These are phyloP conservation scores for Cubamyces sp. DNA, from an alignment of 768 basidiomycete species.

Conservation along the genomic window DNA sequence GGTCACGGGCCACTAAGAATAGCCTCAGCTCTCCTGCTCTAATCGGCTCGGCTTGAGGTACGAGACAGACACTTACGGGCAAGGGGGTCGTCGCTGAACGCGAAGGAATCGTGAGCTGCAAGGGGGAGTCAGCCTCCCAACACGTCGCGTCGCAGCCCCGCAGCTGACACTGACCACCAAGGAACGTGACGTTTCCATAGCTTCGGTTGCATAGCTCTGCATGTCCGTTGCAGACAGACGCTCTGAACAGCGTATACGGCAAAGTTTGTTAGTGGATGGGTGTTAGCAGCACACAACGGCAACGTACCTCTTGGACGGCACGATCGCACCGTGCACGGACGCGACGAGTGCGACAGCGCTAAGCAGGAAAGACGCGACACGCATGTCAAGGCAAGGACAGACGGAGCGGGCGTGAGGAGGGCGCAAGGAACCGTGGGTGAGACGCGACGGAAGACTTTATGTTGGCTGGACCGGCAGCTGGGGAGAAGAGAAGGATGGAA, in stretches of 20 bases:
- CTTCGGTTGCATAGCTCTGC: constrained; percentile 60
- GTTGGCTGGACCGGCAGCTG: constrained; percentile 27
- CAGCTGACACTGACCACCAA: constrained; percentile 34
- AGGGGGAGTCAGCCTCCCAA: not conserved
- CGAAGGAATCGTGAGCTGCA: constrained; percentile 60
- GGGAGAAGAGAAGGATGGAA: constrained; percentile 14
- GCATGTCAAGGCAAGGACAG: constrained; percentile 15
- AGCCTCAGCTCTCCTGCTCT: not conserved
- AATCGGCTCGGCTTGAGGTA: not conserved
- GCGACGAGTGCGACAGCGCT: constrained; percentile 9
- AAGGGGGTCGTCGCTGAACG: constrained; percentile 50
- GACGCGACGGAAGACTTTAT: constrained; percentile 11
- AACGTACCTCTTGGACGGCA: constrained; percentile 15
- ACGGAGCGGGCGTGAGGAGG: constrained; percentile 12
- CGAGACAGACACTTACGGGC: constrained; percentile 40
- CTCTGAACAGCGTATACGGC: constrained; percentile 11
- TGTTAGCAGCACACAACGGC: not conserved
- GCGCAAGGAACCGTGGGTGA: not conserved
- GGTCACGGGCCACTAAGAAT: constrained; percentile 48
- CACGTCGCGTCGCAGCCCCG: not conserved
- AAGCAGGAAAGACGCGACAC: constrained; percentile 15
- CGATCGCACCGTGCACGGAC: constrained; percentile 16
- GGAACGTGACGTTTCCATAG: constrained; percentile 52
- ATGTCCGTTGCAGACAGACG: constrained; percentile 62
- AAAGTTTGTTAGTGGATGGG: not conserved